These are phyloP conservation scores for Angomonas deanei DNA, from an alignment of 208 protist genomes.

Conservation along the genomic window DNA sequence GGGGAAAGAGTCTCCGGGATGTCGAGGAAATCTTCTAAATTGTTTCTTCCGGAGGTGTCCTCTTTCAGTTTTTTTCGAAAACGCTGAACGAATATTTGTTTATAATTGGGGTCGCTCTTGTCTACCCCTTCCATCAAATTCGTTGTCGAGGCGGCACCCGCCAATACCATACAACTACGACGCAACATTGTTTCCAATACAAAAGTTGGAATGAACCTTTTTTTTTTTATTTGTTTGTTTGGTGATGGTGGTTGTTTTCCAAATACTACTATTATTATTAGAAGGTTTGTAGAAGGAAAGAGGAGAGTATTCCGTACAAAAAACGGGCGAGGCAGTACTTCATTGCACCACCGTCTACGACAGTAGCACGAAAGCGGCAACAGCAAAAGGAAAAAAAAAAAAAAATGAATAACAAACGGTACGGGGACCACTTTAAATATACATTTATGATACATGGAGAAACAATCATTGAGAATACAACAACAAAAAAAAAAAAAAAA, in stretches of 20 bases:
- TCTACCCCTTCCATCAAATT: conserved; percentile 24
- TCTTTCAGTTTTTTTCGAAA: conserved; percentile 61
- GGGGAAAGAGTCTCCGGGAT: conserved; percentile 60
- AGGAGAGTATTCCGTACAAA: too few species aligned
- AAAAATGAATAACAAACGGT: not conserved
- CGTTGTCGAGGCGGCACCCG: not conserved
- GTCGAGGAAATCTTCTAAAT: conserved; percentile 75
- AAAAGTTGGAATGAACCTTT: not conserved
- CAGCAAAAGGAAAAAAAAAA: too few species aligned
- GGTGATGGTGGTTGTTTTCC: not conserved
- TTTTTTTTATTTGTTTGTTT: too few species aligned
- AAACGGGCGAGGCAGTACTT: too few species aligned
- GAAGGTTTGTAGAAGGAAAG: too few species aligned
- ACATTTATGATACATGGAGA: not conserved
- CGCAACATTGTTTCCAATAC: not conserved
- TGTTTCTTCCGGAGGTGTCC: conserved; percentile 65
- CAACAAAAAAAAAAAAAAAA: conserved; percentile 6
- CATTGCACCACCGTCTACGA: too few species aligned
- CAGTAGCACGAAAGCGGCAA: too few species aligned
- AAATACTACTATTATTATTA: not conserved
- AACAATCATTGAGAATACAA: too few species aligned
- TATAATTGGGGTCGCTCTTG: conserved; percentile 46
- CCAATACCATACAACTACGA: not conserved
- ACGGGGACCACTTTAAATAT: not conserved
- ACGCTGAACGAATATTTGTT: conserved; percentile 69